phyloP scores from a whole-genome alignment of 2,329 filamentous ascomycete species.

The Trichophyton simii region DNA sequence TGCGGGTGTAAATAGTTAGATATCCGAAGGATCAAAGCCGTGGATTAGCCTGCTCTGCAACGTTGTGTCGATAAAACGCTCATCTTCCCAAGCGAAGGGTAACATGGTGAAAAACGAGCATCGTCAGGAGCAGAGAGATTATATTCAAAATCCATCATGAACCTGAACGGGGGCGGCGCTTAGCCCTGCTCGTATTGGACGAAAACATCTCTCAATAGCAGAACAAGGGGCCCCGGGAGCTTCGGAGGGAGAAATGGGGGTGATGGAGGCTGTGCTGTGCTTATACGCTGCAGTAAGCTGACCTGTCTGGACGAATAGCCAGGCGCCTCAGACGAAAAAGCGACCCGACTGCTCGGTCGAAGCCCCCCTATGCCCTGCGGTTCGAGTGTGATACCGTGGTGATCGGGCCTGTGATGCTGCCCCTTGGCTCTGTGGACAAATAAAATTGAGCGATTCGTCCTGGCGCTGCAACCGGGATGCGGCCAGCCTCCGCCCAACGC shows the following conservation, averaged over 20 bases:
- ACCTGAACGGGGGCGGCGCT: neutral
- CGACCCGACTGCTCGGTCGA: neutral
- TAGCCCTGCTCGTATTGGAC: conserved; percentile 2
- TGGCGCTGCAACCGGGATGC: neutral
- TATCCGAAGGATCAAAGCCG: neutral
- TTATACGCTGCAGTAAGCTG: neutral
- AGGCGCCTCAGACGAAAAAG: neutral
- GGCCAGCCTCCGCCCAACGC: neutral
- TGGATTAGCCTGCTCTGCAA: neutral
- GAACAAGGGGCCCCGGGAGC: neutral
- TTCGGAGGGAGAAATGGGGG: neutral
- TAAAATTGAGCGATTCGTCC: neutral
- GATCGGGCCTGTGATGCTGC: conserved; percentile 1
- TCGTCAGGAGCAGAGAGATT: neutral
- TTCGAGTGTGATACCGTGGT: neutral
- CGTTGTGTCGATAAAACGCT: neutral
- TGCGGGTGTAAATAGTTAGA: neutral
- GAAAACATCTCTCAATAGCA: conserved; percentile 1
- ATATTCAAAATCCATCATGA: neutral
- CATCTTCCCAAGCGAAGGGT: neutral
- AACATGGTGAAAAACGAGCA: neutral
- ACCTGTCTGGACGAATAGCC: neutral
- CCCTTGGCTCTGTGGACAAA: neutral
- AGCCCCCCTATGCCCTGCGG: neutral
- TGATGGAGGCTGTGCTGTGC: neutral